Evolutionary conservation across 2,329 filamentous ascomycete genomes (phyloP).

Genomic region (Orbilia brochopaga): DNA sequence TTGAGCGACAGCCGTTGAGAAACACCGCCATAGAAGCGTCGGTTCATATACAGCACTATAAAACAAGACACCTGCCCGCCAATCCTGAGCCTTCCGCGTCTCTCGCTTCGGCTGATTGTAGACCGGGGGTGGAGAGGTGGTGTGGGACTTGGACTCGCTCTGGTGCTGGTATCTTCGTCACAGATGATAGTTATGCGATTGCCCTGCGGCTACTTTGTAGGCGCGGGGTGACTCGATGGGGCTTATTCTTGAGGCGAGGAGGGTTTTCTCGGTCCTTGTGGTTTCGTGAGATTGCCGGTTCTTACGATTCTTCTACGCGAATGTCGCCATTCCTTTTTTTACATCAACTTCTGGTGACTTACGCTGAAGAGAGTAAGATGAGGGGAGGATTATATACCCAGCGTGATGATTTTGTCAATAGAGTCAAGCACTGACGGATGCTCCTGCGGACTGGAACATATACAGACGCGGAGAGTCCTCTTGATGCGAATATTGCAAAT

Average conservation of each 20-base stretch:
- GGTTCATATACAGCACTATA: constrained; percentile 76
- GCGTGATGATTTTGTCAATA: constrained; percentile 91
- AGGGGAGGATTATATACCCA: constrained; percentile 16
- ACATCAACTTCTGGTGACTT: constrained; percentile 59
- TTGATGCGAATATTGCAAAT: constrained; percentile 49
- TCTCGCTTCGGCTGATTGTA: constrained; percentile 56
- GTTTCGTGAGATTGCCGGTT: constrained; percentile 2
- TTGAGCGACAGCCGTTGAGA: constrained; percentile 74
- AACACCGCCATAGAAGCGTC: constrained; percentile 99
- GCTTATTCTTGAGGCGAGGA: constrained; percentile 99
- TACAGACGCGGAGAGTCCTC: constrained; percentile 43
- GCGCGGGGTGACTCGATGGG: constrained; percentile 95
- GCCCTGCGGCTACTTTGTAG: constrained; percentile 62
- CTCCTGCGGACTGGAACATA: constrained; percentile 49
- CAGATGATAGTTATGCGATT: constrained; percentile 98
- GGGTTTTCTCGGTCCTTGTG: constrained; percentile 54
- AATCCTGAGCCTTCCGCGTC: constrained; percentile 56
- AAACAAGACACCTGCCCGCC: constrained; percentile 60
- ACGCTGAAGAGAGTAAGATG: constrained; percentile 1
- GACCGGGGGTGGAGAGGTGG: constrained; percentile 55
- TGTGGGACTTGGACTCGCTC: constrained; percentile 46
- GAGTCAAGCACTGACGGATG: constrained; percentile 92
- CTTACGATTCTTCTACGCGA: constrained; percentile 59
- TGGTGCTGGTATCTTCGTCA: constrained; percentile 74
- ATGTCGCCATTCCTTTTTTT: constrained; percentile 54